These are phyloP conservation scores for Phytophthora nicotianae DNA, from an alignment of 352 stramenopile genomes.

Conservation along the genomic window DNA sequence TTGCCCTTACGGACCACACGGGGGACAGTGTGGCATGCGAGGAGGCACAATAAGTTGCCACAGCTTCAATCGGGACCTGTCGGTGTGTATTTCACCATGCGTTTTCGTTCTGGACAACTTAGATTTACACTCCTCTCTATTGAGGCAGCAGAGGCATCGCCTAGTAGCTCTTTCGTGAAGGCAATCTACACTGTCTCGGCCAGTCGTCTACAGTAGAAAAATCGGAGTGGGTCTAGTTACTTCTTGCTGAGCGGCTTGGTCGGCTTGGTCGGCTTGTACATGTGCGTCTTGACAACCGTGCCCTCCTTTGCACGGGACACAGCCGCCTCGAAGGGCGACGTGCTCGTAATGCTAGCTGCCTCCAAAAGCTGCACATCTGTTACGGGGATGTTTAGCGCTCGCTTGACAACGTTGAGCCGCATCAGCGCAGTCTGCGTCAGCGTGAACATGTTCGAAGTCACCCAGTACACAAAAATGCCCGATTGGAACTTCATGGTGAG, in stretches of 20 bases:
- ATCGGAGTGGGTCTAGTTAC: constrained; percentile 25
- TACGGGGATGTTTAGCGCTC: constrained; percentile 58
- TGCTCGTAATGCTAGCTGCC: constrained; percentile 30
- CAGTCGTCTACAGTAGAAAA: constrained; percentile 20
- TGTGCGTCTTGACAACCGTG: constrained; percentile 69
- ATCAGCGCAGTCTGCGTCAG: constrained; percentile 64
- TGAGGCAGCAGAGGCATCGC: constrained; percentile 6
- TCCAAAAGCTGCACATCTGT: constrained; percentile 47
- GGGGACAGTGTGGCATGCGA: constrained; percentile 5
- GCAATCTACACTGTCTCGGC: constrained; percentile 1
- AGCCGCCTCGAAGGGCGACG: constrained; percentile 78
- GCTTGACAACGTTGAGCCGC: constrained; percentile 62
- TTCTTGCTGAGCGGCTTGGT: constrained; percentile 46
- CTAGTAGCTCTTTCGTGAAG: constrained; percentile 1
- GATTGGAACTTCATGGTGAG: constrained; percentile 87
- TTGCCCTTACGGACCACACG: constrained; percentile 36
- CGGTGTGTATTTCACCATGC: constrained; percentile 15
- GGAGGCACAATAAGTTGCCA: constrained; percentile 14
- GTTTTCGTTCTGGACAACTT: constrained; percentile 22
- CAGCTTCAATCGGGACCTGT: neutral
- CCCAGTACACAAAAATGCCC: constrained; percentile 88
- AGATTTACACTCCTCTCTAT: constrained; percentile 11
- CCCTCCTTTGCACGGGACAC: constrained; percentile 73
- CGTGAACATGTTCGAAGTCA: constrained; percentile 85
- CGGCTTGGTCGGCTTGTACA: constrained; percentile 64